These are phyloP conservation scores for Tetradesmus obliquus DNA, from an alignment of 139 green algal species.

Conservation along the genomic window DNA sequence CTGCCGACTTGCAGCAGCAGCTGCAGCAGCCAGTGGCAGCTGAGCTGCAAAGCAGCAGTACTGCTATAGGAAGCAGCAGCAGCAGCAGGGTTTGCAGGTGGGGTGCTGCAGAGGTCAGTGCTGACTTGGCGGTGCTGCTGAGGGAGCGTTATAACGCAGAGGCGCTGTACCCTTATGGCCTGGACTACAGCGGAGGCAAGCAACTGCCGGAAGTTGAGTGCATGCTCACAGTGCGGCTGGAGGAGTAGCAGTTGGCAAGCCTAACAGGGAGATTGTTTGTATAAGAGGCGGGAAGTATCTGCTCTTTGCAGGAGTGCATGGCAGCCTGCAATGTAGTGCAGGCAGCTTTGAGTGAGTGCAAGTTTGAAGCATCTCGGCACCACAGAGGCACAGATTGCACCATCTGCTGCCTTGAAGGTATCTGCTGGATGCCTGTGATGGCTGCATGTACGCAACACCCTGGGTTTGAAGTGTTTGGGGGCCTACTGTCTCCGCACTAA, in stretches of 20 bases:
- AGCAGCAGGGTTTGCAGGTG: neutral
- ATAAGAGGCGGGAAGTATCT: too few relatives aligned
- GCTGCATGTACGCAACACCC: too few relatives aligned
- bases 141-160: neutral
- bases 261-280: too few relatives aligned
- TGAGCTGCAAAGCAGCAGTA: neutral
- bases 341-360: too few relatives aligned
- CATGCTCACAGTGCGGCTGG: neutral
- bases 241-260: neutral
- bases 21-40: neutral
- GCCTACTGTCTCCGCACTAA: too few relatives aligned
- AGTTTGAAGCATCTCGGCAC: too few relatives aligned
- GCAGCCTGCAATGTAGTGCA: too few relatives aligned
- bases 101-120: neutral
- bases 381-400: too few relatives aligned
- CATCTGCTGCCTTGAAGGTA: too few relatives aligned
- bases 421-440: too few relatives aligned
- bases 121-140: neutral
- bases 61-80: neutral
- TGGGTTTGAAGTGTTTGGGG: too few relatives aligned
- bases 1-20: neutral
- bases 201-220: neutral
- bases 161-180: neutral
- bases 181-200: neutral
- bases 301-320: too few relatives aligned